Evolutionary conservation across 2,329 filamentous ascomycete species (phyloP).

Genomic region (Scedosporium dehoogii): DNA sequence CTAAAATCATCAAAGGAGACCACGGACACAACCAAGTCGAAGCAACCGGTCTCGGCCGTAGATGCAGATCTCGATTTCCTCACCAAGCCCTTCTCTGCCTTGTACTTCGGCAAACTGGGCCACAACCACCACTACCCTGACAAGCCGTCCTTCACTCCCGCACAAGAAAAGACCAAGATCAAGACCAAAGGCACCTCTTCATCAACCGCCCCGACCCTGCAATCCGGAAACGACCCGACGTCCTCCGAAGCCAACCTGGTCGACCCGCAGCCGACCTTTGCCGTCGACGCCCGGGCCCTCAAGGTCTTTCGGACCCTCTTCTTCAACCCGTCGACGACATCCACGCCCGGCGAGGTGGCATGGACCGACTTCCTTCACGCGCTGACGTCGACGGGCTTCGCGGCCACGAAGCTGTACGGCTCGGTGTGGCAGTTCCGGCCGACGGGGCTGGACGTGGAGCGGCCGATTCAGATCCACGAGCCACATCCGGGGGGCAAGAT

Average conservation of each 20-base stretch:
- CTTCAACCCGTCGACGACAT: slow-evolving; percentile 22
- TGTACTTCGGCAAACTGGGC: neutral
- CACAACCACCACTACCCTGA: too few relatives aligned
- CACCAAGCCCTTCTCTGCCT: neutral
- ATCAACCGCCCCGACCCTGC: neutral
- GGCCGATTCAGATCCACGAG: slow-evolving; percentile 50
- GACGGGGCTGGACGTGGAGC: slow-evolving; percentile 25
- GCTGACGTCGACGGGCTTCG: slow-evolving; percentile 39
- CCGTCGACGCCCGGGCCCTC: slow-evolving; percentile 21
- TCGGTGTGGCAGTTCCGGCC: slow-evolving; percentile 51
- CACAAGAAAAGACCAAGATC: slow-evolving; percentile 11
- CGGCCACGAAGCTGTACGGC: slow-evolving; percentile 46
- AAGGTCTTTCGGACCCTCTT: slow-evolving; percentile 31
- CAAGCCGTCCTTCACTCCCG: too few relatives aligned
- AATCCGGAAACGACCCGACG: neutral
- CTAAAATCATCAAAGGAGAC: neutral
- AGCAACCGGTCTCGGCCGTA: too few relatives aligned
- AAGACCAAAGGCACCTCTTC: slow-evolving; percentile 10
- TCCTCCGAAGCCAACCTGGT: neutral
- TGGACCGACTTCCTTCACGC: slow-evolving; percentile 47
- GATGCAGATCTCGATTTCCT: neutral
- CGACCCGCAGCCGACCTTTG: slow-evolving; percentile 9
- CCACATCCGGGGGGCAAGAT: slow-evolving; percentile 47
- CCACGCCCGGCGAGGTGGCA: slow-evolving; percentile 34
- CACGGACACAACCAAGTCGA: neutral